These are phyloP conservation scores for Glycine soja DNA, from an alignment of 306 rosid genomes.

Conservation along the genomic window DNA sequence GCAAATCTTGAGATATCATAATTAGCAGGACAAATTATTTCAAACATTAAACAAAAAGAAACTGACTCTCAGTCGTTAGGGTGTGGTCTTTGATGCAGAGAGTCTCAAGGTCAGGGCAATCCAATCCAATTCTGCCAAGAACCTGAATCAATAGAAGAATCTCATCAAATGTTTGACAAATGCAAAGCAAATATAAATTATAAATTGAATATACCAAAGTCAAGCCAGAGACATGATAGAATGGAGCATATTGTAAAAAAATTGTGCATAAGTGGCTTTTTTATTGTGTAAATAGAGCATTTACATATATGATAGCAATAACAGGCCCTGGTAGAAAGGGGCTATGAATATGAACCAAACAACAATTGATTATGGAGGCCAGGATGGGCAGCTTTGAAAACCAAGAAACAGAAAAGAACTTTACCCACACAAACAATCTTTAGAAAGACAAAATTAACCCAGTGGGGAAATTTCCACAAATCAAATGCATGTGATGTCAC, in stretches of 20 bases:
- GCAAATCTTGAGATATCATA: conserved; percentile 16
- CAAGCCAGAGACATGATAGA: not conserved
- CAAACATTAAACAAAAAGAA: not conserved
- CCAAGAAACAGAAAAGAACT: not conserved
- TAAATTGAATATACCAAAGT: not conserved
- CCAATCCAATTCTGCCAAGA: conserved; percentile 69
- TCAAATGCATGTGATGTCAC: conserved; percentile 18
- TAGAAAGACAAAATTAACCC: not conserved
- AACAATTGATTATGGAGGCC: conserved; percentile 19
- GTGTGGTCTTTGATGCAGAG: conserved; percentile 82
- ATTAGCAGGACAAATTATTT: conserved; percentile 10
- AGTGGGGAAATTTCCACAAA: not conserved
- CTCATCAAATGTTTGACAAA: conserved; percentile 35
- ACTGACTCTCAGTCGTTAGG: conserved; percentile 78
- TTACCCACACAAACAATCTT: not conserved
- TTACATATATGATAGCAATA: no score
- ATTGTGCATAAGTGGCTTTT: no score
- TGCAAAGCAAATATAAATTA: not conserved
- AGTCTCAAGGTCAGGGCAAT: conserved; percentile 82
- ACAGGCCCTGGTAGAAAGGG: not conserved
- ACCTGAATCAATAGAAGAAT: conserved; percentile 66
- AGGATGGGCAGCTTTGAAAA: not conserved
- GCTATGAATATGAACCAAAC: not conserved
- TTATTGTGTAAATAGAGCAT: no score
- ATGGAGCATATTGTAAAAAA: no score